Conservation (phyloP, 305 asterid genomes). For the Ilex paraguariensis region DNA sequence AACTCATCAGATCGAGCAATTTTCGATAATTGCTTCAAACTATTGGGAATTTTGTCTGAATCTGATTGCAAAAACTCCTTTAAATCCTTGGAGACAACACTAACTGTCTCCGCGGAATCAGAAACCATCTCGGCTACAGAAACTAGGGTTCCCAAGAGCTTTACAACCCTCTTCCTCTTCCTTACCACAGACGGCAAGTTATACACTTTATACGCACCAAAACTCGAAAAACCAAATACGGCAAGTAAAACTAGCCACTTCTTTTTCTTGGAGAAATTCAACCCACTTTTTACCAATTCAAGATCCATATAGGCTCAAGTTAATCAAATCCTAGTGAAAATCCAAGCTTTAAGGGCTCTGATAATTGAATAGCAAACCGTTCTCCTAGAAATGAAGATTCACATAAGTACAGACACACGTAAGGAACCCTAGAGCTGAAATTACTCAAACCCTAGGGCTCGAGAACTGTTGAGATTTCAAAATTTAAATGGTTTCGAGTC, state of each 20-base stretch:
- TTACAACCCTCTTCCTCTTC: constrained; percentile 50
- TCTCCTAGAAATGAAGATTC: too few relatives aligned
- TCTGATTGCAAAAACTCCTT: constrained; percentile 79
- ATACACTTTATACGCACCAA: constrained; percentile 63
- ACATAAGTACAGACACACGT: too few relatives aligned
- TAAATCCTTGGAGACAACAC: constrained; percentile 68
- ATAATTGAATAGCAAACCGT: too few relatives aligned
- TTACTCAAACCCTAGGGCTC: too few relatives aligned
- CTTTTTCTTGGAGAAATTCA: constrained; percentile 47
- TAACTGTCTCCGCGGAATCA: constrained; percentile 68
- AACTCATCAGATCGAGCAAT: constrained; percentile 67
- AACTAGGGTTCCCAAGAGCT: constrained; percentile 47
- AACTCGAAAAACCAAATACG: constrained; percentile 64
- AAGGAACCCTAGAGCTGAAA: too few relatives aligned
- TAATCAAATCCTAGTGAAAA: too few relatives aligned
- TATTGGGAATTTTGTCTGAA: constrained; percentile 77
- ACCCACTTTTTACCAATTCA: constrained; percentile 46
- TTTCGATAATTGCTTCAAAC: constrained; percentile 80
- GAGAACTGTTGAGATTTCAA: too few relatives aligned
- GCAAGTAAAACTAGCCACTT: constrained; percentile 68
- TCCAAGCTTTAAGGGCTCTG: too few relatives aligned
- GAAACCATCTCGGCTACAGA: constrained; percentile 71
- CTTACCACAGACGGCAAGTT: constrained; percentile 62
- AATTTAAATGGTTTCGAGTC: too few relatives aligned
- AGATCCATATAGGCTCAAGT: constrained; percentile 35